A percentile compares a stretch with the other conserved stretches of the same genome.
phyloP scores from a whole-genome alignment of 371 early-diverging fungal genomes.

The Amoeboradix gromovi region DNA sequence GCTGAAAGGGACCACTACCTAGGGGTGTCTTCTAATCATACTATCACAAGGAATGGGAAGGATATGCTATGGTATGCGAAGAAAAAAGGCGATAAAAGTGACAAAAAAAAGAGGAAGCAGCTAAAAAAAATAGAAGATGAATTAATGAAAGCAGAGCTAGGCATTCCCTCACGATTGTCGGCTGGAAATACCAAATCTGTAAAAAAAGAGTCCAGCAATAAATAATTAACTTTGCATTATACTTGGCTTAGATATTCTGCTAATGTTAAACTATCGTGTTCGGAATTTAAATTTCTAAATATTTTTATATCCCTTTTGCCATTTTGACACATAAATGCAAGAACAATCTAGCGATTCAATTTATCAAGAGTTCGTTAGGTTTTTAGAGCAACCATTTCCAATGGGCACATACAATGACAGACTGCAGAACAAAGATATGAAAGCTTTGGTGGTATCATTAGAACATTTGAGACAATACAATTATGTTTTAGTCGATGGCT shows the following conservation, averaged over 20 bases:
- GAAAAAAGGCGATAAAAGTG: background rate
- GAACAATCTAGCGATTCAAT: background rate
- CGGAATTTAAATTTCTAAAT: background rate
- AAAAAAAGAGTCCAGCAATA: background rate
- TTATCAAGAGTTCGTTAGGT: background rate
- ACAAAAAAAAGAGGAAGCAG: background rate
- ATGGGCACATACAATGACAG: background rate
- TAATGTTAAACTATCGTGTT: background rate
- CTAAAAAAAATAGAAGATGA: background rate
- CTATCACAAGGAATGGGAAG: background rate
- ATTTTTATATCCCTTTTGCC: background rate
- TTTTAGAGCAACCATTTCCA: background rate
- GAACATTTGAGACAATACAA: background rate
- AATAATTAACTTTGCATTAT: background rate
- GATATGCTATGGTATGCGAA: background rate
- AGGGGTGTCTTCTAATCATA: background rate
- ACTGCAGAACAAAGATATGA: background rate
- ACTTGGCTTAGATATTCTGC: background rate
- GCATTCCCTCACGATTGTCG: background rate
- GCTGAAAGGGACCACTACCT: background rate
- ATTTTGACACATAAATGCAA: background rate
- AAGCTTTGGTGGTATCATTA: background rate
- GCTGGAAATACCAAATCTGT: background rate
- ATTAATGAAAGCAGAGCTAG: background rate
- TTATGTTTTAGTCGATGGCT: background rate